Percentiles rank a stretch among this genome's conserved stretches.
phyloP scores from a whole-genome alignment of 78 protist genomes.

The Dictyostelium brefeldianum region DNA sequence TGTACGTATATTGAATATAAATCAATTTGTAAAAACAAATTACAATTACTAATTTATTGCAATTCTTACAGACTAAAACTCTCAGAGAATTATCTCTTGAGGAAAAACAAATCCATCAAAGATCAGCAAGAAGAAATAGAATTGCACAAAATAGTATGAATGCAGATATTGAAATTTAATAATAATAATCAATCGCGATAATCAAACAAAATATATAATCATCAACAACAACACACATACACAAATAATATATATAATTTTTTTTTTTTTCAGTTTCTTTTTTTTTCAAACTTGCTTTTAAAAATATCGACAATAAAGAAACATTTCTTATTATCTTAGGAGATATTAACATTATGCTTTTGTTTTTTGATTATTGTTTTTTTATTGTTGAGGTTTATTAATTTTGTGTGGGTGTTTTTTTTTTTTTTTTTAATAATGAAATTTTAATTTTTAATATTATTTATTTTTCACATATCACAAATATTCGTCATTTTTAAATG shows the following conservation, averaged over 20 bases:
- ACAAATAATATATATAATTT: not conserved
- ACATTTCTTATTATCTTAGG: too few relatives aligned
- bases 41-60: too few relatives aligned
- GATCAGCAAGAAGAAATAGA: constrained; percentile 74
- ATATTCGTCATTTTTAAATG: too few relatives aligned
- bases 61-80: constrained; percentile 55
- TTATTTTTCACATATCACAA: too few relatives aligned
- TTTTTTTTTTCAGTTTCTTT: not conserved
- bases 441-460: too few relatives aligned
- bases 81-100: constrained; percentile 60
- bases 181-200: constrained; percentile 2
- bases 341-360: too few relatives aligned
- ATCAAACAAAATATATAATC: too few relatives aligned
- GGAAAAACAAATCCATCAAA: constrained; percentile 72
- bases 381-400: too few relatives aligned
- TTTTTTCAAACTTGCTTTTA: not conserved
- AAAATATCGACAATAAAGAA: too few relatives aligned
- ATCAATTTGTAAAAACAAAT: not conserved
- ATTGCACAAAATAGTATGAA: constrained; percentile 28
- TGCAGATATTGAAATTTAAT: constrained; percentile 12
- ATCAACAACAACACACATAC: not conserved
- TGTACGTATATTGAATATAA: not conserved
- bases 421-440: too few relatives aligned
- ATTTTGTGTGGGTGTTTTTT: too few relatives aligned
- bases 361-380: too few relatives aligned